Conservation (phyloP, 345 rosid species). For the Bruguiera gymnorhiza region DNA sequence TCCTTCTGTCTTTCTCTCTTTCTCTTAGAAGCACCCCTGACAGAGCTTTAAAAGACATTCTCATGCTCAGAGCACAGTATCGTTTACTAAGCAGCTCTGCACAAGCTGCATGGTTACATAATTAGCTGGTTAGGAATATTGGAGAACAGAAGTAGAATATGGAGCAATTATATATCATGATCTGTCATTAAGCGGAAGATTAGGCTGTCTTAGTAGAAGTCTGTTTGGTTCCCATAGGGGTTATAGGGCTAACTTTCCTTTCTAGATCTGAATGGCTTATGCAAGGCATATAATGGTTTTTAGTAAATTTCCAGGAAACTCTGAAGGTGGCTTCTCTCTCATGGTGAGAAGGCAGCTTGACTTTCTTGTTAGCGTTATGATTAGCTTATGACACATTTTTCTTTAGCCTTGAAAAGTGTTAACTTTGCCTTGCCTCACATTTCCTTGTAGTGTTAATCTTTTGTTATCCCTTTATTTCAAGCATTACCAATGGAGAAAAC, state of each 20-base stretch:
- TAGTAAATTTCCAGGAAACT: background rate
- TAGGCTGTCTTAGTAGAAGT: no score
- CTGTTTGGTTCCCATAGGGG: background rate
- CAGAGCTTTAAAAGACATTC: no score
- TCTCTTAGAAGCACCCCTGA: background rate
- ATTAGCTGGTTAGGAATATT: background rate
- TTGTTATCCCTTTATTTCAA: conserved; percentile 8
- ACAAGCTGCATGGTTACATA: background rate
- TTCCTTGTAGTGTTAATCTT: background rate
- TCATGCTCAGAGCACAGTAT: no score
- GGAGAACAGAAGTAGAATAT: background rate
- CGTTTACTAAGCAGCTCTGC: background rate
- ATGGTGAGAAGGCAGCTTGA: background rate
- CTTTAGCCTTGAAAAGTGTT: background rate
- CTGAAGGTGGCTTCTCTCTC: background rate
- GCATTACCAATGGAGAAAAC: background rate
- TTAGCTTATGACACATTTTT: background rate
- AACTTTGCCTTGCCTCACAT: background rate
- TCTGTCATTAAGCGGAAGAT: no score
- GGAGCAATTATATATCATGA: background rate
- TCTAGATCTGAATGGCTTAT: background rate
- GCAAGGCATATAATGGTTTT: background rate
- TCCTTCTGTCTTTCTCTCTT: background rate
- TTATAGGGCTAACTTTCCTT: background rate
- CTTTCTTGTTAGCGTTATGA: background rate